phyloP scores from a whole-genome alignment of 768 basidiomycete genomes.

The Dioszegia hungarica region DNA sequence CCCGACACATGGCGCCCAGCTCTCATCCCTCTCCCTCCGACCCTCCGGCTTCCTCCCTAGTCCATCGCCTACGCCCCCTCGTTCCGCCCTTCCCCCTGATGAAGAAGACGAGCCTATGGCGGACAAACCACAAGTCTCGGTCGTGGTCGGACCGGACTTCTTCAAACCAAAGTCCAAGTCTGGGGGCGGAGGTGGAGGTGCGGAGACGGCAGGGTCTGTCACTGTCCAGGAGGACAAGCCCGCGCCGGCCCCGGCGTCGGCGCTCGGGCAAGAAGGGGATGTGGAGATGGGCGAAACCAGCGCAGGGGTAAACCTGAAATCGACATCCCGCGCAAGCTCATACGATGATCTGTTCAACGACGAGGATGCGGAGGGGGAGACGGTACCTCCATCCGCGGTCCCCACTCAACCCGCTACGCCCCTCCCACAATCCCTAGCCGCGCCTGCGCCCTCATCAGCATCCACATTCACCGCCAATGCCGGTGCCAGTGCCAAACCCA shows the following conservation, averaged over 20 bases:
- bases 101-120: constrained; percentile 9
- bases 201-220: no score
- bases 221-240: no score
- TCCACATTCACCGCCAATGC: no score
- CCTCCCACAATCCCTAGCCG: background rate
- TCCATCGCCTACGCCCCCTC: constrained; percentile 33
- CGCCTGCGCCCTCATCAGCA: no score
- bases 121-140: constrained; percentile 11
- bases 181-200: no score
- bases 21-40: constrained; percentile 72
- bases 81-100: background rate
- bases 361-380: constrained; percentile 46
- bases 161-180: constrained; percentile 11
- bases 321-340: constrained; percentile 35
- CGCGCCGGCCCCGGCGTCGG: no score
- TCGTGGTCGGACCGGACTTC: constrained; percentile 25
- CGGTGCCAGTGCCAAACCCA: no score
- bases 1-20: constrained; percentile 74
- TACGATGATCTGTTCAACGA: constrained; percentile 85
- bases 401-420: constrained; percentile 1
- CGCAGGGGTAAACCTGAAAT: no score
- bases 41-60: constrained; percentile 53
- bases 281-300: background rate
- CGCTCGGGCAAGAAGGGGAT: no score
- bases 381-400: constrained; percentile 8